Evolutionary conservation across 768 basidiomycete species (phyloP).

Genomic region (Crassisporium funariophilum): DNA sequence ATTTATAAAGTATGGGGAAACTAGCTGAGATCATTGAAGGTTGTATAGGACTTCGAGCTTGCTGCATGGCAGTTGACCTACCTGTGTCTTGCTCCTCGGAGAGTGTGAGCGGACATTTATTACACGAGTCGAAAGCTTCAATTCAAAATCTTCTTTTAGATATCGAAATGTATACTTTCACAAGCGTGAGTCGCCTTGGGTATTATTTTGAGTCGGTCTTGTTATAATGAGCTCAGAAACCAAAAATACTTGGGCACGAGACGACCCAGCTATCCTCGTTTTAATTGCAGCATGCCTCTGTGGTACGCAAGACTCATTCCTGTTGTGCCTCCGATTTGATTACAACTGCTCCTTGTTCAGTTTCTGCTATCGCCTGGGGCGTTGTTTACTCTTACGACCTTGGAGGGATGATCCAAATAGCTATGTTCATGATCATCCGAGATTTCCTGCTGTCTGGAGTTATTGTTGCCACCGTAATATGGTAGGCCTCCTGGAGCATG

Average conservation of each 20-base stretch:
- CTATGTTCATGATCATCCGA: slow-evolving; percentile 81
- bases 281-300: slow-evolving; percentile 79
- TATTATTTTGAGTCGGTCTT: background rate
- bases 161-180: slow-evolving; percentile 98
- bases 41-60: slow-evolving; percentile 86
- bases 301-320: slow-evolving; percentile 48
- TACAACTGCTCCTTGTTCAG: slow-evolving; percentile 39
- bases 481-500: slow-evolving; percentile 46
- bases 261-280: slow-evolving; percentile 94
- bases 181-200: slow-evolving; percentile 65
- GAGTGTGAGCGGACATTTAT: slow-evolving; percentile 64
- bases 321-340: background rate
- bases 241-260: slow-evolving; percentile 97
- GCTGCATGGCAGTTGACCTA: slow-evolving; percentile 97
- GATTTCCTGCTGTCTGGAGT: slow-evolving; percentile 85
- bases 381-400: slow-evolving; percentile 72
- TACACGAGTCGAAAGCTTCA: background rate
- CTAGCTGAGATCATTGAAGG: slow-evolving; percentile 3
- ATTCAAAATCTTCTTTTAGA: slow-evolving; percentile 37
- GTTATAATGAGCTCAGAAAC: slow-evolving; percentile 60
- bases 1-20: background rate
- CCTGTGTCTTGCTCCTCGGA: slow-evolving; percentile 85
- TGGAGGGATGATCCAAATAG: slow-evolving; percentile 59
- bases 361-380: slow-evolving; percentile 84
- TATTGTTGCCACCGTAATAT: slow-evolving; percentile 73